A percentile compares a stretch with the other conserved stretches of the same genome.
Conservation (phyloP, 768 basidiomycete species). For the Tylopilus cervinicoccineus region DNA sequence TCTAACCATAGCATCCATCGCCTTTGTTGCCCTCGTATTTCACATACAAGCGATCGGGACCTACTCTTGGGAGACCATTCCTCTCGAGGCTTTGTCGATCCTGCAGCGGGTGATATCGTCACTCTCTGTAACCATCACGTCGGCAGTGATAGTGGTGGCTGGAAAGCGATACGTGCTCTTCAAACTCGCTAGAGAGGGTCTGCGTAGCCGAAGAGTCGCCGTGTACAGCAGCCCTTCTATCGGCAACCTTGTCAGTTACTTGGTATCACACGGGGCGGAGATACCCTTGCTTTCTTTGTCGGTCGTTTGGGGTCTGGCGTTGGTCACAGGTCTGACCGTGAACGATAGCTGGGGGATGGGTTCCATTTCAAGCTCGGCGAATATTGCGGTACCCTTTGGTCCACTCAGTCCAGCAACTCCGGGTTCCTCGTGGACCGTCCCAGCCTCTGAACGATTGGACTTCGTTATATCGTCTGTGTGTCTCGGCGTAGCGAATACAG, state of each 20-base stretch:
- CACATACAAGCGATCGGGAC: background rate
- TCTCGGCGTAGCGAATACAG: background rate
- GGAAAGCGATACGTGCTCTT: slow-evolving; percentile 17
- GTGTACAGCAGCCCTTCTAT: slow-evolving; percentile 13
- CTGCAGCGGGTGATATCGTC: slow-evolving; percentile 10
- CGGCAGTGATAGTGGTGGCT: slow-evolving; percentile 10
- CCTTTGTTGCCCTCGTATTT: slow-evolving; percentile 6
- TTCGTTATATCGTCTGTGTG: slow-evolving; percentile 5
- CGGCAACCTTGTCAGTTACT: slow-evolving; percentile 5
- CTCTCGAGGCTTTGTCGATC: background rate
- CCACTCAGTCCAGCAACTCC: background rate
- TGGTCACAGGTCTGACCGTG: slow-evolving; percentile 12
- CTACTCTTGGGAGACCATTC: accelerated
- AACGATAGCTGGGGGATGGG: slow-evolving; percentile 5
- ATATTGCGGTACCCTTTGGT: background rate
- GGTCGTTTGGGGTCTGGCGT: slow-evolving; percentile 11
- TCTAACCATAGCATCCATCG: slow-evolving; percentile 1
- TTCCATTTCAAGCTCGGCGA: accelerated
- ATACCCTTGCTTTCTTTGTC: slow-evolving; percentile 7
- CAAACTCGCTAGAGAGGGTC: slow-evolving; percentile 8
- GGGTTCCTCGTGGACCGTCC: background rate
- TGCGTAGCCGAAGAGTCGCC: slow-evolving; percentile 10
- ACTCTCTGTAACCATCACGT: slow-evolving; percentile 11
- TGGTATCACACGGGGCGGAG: slow-evolving; percentile 6
- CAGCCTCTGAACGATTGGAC: slow-evolving; percentile 1